These are phyloP conservation scores for Chlorophyllum brunneum DNA, from an alignment of 768 basidiomycete species.

Conservation along the genomic window DNA sequence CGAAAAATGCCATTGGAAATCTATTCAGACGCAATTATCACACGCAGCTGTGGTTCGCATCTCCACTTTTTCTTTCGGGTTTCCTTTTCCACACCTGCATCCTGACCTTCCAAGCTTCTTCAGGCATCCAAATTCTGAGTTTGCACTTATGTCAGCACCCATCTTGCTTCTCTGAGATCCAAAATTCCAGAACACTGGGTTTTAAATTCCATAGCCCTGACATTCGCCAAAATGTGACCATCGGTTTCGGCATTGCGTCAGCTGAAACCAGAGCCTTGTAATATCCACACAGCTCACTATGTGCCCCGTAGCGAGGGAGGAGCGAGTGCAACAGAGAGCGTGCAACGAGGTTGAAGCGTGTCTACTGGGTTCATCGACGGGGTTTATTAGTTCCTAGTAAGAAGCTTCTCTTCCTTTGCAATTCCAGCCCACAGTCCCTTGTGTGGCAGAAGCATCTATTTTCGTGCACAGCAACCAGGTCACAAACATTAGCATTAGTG, in stretches of 20 bases:
- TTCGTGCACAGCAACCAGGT: not conserved
- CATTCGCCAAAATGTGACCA: not conserved
- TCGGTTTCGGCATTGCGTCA: not conserved
- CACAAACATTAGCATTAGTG: not conserved
- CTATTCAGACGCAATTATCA: too few species aligned
- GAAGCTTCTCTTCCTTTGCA: not conserved
- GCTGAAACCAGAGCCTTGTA: too few species aligned
- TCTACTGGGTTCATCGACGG: not conserved
- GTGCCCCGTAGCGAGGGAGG: too few species aligned
- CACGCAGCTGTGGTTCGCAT: not conserved
- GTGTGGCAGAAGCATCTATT: not conserved
- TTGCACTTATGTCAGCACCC: constrained; percentile 6
- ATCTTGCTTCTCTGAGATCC: not conserved
- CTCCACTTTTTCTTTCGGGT: not conserved
- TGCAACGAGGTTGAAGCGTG: not conserved
- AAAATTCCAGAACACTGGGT: constrained; percentile 2
- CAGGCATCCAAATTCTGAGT: not conserved
- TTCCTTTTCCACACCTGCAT: constrained; percentile 3
- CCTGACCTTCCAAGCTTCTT: not conserved
- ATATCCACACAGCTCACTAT: too few species aligned
- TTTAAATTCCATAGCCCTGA: not conserved
- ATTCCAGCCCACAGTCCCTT: not conserved
- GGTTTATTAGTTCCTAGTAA: not conserved
- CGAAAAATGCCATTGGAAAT: not conserved
- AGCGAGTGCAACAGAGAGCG: not conserved